phyloP scores from a whole-genome alignment of 1,284 basidiomycete species.

The Schizophyllum commune region DNA sequence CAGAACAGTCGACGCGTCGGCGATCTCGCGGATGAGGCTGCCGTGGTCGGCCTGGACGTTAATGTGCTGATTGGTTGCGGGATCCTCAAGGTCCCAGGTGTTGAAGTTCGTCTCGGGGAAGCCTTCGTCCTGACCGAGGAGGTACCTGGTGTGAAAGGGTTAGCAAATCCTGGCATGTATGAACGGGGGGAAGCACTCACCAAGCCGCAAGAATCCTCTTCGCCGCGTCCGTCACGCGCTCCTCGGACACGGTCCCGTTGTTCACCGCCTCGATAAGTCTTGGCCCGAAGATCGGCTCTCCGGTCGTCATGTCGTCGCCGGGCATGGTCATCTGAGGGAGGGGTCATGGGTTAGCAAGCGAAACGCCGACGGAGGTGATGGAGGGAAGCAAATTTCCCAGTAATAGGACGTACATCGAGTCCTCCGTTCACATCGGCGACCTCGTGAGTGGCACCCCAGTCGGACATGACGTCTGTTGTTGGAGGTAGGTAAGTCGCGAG shows the following conservation, averaged over 20 bases:
- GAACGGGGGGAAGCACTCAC: too few species aligned
- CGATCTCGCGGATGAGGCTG: slow-evolving; percentile 59
- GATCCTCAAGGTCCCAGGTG: slow-evolving; percentile 27
- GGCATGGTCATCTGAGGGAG: slow-evolving; percentile 59
- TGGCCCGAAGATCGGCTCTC: slow-evolving; percentile 53
- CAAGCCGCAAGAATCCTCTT: slow-evolving; percentile 54
- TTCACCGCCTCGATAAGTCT: slow-evolving; percentile 43
- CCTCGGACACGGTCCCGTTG: slow-evolving; percentile 41
- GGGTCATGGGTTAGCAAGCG: too few species aligned
- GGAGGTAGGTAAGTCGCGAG: background rate
- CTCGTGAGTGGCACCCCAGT: slow-evolving; percentile 20
- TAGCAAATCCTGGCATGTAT: too few species aligned
- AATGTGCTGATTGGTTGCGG: slow-evolving; percentile 41
- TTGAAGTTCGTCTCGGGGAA: slow-evolving; percentile 44
- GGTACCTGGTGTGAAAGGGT: too few species aligned
- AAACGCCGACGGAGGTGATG: too few species aligned
- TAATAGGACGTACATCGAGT: too few species aligned
- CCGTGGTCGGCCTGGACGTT: slow-evolving; percentile 62
- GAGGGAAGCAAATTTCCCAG: too few species aligned
- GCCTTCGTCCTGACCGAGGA: slow-evolving; percentile 50
- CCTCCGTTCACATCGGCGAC: too few species aligned
- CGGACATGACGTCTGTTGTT: slow-evolving; percentile 26
- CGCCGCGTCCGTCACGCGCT: slow-evolving; percentile 56
- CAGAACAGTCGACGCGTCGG: slow-evolving; percentile 63
- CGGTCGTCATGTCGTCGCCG: slow-evolving; percentile 39